Base-by-base conservation (phyloP, 805 yeast species). In the Candida anglica region DNA sequence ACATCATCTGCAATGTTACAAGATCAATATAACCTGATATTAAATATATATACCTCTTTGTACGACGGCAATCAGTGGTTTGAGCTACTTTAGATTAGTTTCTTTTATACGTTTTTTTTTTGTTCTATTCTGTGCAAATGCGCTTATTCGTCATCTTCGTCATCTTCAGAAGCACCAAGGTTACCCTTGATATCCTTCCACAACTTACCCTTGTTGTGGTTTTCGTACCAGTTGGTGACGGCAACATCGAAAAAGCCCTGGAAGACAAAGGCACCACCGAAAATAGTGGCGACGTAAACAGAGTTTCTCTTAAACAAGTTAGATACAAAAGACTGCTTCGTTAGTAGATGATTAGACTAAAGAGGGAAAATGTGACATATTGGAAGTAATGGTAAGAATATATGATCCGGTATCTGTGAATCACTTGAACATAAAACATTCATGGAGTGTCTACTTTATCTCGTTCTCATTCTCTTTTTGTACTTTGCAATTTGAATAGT, bases 251-350 rank as follows among this genome's bases (percentile, higher is more conserved):
- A 83, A 53, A 72, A 71, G 33, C 79, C 81, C 69, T 86, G 91
- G 76, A 88, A 87, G 43, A 79, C 78, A 56, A 89, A 89, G 30
- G 97, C 88, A 52, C 85, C 79, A 32, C 79, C 82, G 49, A 89
- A 82, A 41, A 89, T 71, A 42, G 93, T 71, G 46, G 86, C 86
- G 42, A 89, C 95, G 65, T 75, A 86, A 43, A 83, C 71, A 30
- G 97, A 77, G 79, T 91, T 89, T 76, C 96, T 86, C 77, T 86
- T 86, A 76, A 86, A 81, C 36, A 56, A 45, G 39, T 40, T 28
- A 27, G 43, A 17, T 27, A 27, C 13, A 27, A 27, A 9, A 37
- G 33, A 33, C 46, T 40, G 24, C 22, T 16, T 24, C 18, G 39
- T 38, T 38, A 38, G 44, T 38, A 33, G 16, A n/a, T n/a, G n/a